Evolutionary conservation across 108 stramenopile genomes (phyloP).

Genomic region (Schizochytrium sp.): DNA sequence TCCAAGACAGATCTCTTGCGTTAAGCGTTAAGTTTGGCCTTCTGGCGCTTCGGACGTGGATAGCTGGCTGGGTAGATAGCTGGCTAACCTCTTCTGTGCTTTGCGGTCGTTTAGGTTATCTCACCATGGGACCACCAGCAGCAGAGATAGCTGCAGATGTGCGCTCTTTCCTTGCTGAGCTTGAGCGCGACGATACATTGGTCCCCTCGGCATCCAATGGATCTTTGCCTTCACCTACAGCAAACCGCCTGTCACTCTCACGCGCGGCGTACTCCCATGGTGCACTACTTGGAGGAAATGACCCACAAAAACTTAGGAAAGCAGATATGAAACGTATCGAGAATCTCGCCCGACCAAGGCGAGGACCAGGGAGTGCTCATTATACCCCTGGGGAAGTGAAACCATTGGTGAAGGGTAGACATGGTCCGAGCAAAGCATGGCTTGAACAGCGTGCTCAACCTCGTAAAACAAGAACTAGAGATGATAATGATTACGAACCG

Average conservation of each 20-base stretch:
- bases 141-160: background rate
- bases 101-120: background rate
- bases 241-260: too few relatives aligned
- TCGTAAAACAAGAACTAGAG: background rate
- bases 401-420: background rate
- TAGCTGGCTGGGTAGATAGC: too few relatives aligned
- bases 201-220: background rate
- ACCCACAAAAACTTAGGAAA: background rate
- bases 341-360: background rate
- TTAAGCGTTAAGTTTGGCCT: too few relatives aligned
- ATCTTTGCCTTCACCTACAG: too few relatives aligned
- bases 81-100: too few relatives aligned
- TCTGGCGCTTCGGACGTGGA: too few relatives aligned
- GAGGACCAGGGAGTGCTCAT: background rate
- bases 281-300: too few relatives aligned
- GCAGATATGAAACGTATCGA: conserved; percentile 30
- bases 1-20: too few relatives aligned
- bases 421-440: background rate
- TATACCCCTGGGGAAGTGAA: background rate
- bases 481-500: background rate
- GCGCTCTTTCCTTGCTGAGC: background rate
- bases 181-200: background rate
- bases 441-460: conserved; percentile 23
- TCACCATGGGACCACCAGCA: background rate
- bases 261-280: too few relatives aligned